Evolutionary conservation across 352 stramenopile genomes (phyloP), one percentile per base, ranked within the genome.

Genomic region (Pythium pyrilobum): DNA sequence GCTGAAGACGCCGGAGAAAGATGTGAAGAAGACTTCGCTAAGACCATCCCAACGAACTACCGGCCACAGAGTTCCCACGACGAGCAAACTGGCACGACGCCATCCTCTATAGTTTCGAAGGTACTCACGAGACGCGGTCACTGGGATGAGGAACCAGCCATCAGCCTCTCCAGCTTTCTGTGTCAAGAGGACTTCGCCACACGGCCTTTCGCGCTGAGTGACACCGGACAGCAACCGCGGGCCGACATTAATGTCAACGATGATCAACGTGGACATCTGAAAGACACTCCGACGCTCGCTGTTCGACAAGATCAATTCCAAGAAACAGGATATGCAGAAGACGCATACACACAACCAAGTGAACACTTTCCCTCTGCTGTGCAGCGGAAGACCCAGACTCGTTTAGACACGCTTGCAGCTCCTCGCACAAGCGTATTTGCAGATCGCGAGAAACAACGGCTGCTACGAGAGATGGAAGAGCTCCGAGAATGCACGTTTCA

Each of bases 401-500:
- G 64, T 3, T 41, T 72, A n/a, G 50, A 60, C 0, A 34, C 9
- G 11, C 61, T 91, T n/a, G 72, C 81, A 0, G 67, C 77, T 33
- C 72, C 78, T 31, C 66, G 74, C 21, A 81, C 66, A n/a, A 52
- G 77, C 13, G 58, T 67, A 9, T 88, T 88, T 43, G 74, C 67
- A 1, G 74, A 85, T 27, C 71, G 71, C 10, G 79, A 92, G 36
- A 90, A 85, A 45, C 61, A 75, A 10, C 74, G 81, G 11, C 47
- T 92, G 3, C 16, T 71, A 5, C 52, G 64, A 15, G 79, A 92
- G 48, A 76, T 87, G 53, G 71, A 83, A 27, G 59, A 57, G 12
- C 59, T 92, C 23, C 70, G 60, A 12, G 75, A 89, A 46, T 90
- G 79, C 43, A 89, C 79, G 5, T 92, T 90, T 52, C 73, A 59